Conservation (phyloP, 495 filamentous ascomycete species). For the Penicillium roqueforti region DNA sequence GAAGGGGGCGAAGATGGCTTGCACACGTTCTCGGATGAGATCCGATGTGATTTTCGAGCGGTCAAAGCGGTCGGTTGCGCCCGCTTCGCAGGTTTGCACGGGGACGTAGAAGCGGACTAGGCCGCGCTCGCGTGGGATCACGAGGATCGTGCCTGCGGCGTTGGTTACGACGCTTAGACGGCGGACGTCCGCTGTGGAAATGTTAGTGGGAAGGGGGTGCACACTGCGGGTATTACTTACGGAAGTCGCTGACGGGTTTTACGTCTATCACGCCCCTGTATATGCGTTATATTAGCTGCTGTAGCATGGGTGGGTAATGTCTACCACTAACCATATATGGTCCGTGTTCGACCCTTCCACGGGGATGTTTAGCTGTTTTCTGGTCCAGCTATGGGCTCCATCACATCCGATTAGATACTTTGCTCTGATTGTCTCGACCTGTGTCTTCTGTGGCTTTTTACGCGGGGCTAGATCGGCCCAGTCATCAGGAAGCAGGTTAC, state of each 20-base stretch:
- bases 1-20: constrained; percentile 58
- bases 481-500: constrained; percentile 52
- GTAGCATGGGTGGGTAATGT: neutral
- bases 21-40: constrained; percentile 54
- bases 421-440: constrained; percentile 44
- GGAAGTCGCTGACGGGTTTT: constrained; percentile 62
- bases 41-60: constrained; percentile 56
- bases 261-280: constrained; percentile 56
- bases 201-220: neutral
- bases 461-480: constrained; percentile 49
- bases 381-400: constrained; percentile 61
- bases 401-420: constrained; percentile 69
- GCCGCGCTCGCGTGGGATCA: constrained; percentile 65
- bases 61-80: constrained; percentile 28
- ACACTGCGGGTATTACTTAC: constrained; percentile 22
- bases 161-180: constrained; percentile 57
- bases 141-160: constrained; percentile 57
- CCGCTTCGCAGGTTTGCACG: constrained; percentile 38
- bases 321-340: constrained; percentile 46
- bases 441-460: constrained; percentile 26
- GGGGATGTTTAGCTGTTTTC: constrained; percentile 51
- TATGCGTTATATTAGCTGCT: neutral
- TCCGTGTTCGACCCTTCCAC: constrained; percentile 59
- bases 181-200: constrained; percentile 53
- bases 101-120: constrained; percentile 69